Evolutionary conservation across 306 rosid species (phyloP), one percentile per base, ranked within the genome.

Genomic region (Potentilla sterilis): DNA sequence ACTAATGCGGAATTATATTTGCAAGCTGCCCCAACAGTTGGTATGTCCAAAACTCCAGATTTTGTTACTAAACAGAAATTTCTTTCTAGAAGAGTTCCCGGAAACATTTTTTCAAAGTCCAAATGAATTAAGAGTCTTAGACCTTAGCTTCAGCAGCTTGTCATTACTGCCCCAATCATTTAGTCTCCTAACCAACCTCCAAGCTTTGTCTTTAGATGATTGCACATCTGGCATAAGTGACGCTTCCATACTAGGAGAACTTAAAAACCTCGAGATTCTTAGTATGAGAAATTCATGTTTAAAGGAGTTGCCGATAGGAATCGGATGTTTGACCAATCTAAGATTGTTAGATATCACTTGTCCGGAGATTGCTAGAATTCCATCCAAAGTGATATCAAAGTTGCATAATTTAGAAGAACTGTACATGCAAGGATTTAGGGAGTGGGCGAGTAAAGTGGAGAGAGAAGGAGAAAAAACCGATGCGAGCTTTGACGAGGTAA

Each of bases 21-120:
- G 44, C 12, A 37, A 37, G 8, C 72, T 78, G 9, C 77, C 72
- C 0, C 28, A 78, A 14, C 51, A 28, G 41, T 32, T 40, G 9
- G 55, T 16, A 24, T 78, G 72, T n/a, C 54, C 76, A 14, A 78
- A 78, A 49, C 81, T 78, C 42, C 19, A 63, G 4, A 38, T 46
- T 32, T 78, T 78, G 48, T 35, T 71, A 22, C 38, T 63, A 43
- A 54, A 71, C 2, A 7, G 4, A 1, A 71, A 78, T 54, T 0
- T 0, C 18, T 7, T 3, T 7, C 3, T 62, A 18, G 1, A 11
- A 1, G 67, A 71, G 44, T 62, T 78, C 63, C 67, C 81, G 18
- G 5, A 21, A 19, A 11, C 19, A 0, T 78, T 78, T 6, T 47
- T 62, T 42, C 19, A 61, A 22, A 47, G n/a, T 28, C 18, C 40